Percentiles rank a stretch among this genome's conserved stretches.
These are phyloP conservation scores for Verticillium longisporum DNA, from an alignment of 2,329 filamentous ascomycete species.

Conservation along the genomic window DNA sequence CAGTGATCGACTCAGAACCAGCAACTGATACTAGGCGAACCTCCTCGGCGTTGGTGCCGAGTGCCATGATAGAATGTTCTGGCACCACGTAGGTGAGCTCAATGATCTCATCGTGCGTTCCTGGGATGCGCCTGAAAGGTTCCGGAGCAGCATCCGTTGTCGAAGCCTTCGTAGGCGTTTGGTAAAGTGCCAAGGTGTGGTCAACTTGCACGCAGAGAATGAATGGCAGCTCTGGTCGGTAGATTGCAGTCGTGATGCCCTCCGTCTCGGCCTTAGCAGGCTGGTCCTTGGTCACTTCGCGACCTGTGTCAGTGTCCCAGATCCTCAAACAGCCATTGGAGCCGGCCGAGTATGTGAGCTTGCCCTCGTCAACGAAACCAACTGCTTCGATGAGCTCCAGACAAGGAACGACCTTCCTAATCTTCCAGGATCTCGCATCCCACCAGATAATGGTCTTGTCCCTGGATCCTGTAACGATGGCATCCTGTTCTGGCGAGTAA, in stretches of 20 bases:
- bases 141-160: conserved; percentile 30
- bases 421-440: conserved; percentile 81
- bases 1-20: conserved; percentile 23
- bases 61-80: conserved; percentile 73
- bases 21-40: conserved; percentile 75
- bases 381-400: conserved; percentile 80
- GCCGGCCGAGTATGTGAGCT: conserved; percentile 75
- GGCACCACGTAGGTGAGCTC: conserved; percentile 82
- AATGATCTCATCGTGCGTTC: conserved; percentile 96
- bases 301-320: conserved; percentile 72
- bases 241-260: conserved; percentile 66
- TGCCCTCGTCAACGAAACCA: conserved; percentile 68
- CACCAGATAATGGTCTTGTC: conserved; percentile 94
- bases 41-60: conserved; percentile 94
- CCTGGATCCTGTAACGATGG: conserved; percentile 75
- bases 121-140: conserved; percentile 75
- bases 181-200: conserved; percentile 76
- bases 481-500: conserved; percentile 68
- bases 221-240: conserved; percentile 57
- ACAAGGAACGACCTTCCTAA: conserved; percentile 71
- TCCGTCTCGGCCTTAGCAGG: conserved; percentile 51
- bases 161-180: conserved; percentile 31
- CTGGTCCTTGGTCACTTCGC: conserved; percentile 74
- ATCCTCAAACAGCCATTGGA: conserved; percentile 75
- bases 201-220: conserved; percentile 82